Evolutionary conservation across 805 yeast genomes (phyloP).

Genomic region (Ogataea paradorogensis): DNA sequence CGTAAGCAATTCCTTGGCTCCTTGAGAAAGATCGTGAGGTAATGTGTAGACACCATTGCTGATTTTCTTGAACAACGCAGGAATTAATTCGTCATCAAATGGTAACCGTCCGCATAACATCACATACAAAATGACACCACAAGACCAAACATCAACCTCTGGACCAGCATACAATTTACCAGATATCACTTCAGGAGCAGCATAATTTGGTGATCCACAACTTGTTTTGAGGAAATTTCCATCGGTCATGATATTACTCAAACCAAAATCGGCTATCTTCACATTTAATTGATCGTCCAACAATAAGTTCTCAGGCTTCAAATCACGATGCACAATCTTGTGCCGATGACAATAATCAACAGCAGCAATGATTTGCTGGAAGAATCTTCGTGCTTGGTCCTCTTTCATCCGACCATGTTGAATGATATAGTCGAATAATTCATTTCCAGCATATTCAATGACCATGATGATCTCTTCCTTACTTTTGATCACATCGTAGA

Average conservation of each 20-base stretch:
- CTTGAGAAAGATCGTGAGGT: conserved; percentile 81
- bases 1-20: conserved; percentile 78
- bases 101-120: conserved; percentile 96
- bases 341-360: conserved; percentile 96
- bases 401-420: conserved; percentile 93
- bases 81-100: conserved; percentile 94
- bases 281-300: conserved; percentile 88
- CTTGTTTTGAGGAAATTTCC: conserved; percentile 93
- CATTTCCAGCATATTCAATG: conserved; percentile 95
- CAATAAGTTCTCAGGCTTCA: conserved; percentile 91
- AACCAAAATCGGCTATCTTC: conserved; percentile 94
- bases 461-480: conserved; percentile 97
- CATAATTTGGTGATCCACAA: conserved; percentile 96
- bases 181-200: conserved; percentile 95
- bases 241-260: conserved; percentile 95
- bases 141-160: conserved; percentile 97
- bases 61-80: conserved; percentile 88
- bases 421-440: conserved; percentile 90
- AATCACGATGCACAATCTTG: conserved; percentile 93
- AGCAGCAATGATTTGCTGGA: conserved; percentile 95
- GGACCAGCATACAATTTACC: conserved; percentile 97
- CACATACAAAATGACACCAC: conserved; percentile 92
- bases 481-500: conserved; percentile 92
- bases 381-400: conserved; percentile 85
- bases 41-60: conserved; percentile 89